These are phyloP conservation scores for Telfairia occidentalis DNA, from an alignment of 331 rosid species.

Conservation along the genomic window DNA sequence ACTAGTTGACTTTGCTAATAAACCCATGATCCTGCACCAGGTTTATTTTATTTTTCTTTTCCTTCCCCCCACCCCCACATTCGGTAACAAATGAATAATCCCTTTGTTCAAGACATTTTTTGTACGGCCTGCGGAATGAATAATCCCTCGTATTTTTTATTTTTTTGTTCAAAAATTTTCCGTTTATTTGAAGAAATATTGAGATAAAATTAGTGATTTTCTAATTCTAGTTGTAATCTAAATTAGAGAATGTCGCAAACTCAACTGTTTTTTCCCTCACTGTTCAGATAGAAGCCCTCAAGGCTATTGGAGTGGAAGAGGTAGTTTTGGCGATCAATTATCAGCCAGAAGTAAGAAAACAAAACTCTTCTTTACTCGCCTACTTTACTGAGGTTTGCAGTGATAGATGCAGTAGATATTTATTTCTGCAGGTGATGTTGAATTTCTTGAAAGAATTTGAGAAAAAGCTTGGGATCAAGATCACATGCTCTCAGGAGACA, in stretches of 20 bases:
- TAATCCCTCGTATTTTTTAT: too few species aligned
- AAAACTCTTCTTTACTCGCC: not conserved
- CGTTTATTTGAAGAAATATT: not conserved
- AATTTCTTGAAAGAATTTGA: conserved; percentile 26
- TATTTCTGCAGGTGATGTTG: conserved; percentile 21
- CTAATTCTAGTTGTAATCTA: not conserved
- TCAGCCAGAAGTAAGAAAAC: conserved; percentile 22
- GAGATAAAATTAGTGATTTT: not conserved
- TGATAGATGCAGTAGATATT: not conserved
- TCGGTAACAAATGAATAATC: not conserved
- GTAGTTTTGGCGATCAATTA: conserved; percentile 26
- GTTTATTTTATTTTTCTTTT: not conserved
- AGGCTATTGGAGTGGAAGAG: conserved; percentile 26
- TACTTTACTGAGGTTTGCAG: conserved; percentile 1
- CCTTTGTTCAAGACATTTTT: not conserved
- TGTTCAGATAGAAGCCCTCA: conserved; percentile 22
- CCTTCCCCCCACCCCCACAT: not conserved
- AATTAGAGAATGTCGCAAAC: not conserved
- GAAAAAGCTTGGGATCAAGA: conserved; percentile 22
- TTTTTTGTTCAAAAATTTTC: not conserved
- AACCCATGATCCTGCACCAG: conserved; percentile 27
- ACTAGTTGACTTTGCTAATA: conserved; percentile 25
- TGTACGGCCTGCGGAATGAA: not conserved
- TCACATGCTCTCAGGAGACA: conserved; percentile 30
- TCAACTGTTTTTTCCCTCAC: not conserved